A percentile compares a stretch with the other conserved stretches of the same genome.
These are phyloP conservation scores for Vanrija sp. DNA, from an alignment of 1,284 basidiomycete species.

Conservation along the genomic window DNA sequence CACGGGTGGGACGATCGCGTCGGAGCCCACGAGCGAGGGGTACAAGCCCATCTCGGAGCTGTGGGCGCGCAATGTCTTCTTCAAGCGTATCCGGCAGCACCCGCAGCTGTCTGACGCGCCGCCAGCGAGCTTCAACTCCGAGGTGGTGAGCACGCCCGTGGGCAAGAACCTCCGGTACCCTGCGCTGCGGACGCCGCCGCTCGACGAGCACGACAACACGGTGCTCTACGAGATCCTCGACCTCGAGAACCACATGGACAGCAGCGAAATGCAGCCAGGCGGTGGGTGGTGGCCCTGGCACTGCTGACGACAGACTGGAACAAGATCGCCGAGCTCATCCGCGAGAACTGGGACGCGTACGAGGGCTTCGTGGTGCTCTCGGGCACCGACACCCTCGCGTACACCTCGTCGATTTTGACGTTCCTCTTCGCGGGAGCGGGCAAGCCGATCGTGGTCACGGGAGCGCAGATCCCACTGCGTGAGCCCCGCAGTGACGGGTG, in stretches of 20 bases:
- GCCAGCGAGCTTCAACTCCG: not conserved
- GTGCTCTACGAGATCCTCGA: slow-evolving; percentile 46
- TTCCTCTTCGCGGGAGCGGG: slow-evolving; percentile 42
- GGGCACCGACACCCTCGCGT: slow-evolving; percentile 46
- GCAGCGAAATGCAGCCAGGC: slow-evolving; percentile 43
- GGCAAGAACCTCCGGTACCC: slow-evolving; percentile 36
- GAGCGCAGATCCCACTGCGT: slow-evolving; percentile 44
- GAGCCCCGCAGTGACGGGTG: slow-evolving; percentile 43
- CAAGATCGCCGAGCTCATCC: slow-evolving; percentile 37
- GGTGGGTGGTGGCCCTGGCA: slow-evolving; percentile 21
- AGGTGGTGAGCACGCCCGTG: slow-evolving; percentile 20
- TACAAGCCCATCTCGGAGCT: slow-evolving; percentile 37
- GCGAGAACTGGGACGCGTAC: slow-evolving; percentile 42
- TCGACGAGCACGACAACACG: slow-evolving; percentile 31
- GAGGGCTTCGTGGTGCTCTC: slow-evolving; percentile 44
- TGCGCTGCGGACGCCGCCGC: slow-evolving; percentile 33
- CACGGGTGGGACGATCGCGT: slow-evolving; percentile 45
- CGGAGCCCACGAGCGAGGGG: slow-evolving; percentile 37
- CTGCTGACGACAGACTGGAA: slow-evolving; percentile 39
- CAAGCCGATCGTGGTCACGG: slow-evolving; percentile 46
- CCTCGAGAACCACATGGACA: slow-evolving; percentile 45
- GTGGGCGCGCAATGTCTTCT: slow-evolving; percentile 35
- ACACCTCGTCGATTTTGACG: slow-evolving; percentile 42
- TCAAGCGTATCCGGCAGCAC: slow-evolving; percentile 43
- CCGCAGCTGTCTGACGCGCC: slow-evolving; percentile 32